These are phyloP conservation scores for Ustilago cynodontis DNA, from an alignment of 1,284 basidiomycete genomes.

Conservation along the genomic window DNA sequence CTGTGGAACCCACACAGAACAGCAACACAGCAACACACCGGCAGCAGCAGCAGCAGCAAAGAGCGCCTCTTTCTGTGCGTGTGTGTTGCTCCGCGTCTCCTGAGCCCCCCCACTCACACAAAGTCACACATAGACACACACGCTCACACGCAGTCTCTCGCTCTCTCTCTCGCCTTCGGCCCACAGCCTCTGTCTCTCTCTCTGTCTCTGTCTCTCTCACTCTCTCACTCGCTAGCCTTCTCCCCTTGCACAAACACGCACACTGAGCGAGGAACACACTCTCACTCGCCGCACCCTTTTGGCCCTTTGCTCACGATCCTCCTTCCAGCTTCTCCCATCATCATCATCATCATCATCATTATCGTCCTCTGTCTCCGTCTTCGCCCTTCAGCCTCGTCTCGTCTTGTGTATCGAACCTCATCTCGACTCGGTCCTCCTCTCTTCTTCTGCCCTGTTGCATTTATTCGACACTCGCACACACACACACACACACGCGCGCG, in stretches of 20 bases:
- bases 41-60: neutral
- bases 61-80: too few relatives aligned
- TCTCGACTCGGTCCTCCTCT: conserved; percentile 2
- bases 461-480: neutral
- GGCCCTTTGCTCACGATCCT: conserved; percentile 1
- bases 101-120: neutral
- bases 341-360: too few relatives aligned
- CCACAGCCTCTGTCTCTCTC: neutral
- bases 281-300: neutral
- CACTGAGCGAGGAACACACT: neutral
- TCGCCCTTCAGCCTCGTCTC: too few relatives aligned
- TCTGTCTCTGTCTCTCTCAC: neutral
- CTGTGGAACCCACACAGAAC: neutral
- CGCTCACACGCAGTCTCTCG: neutral
- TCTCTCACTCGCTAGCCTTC: neutral
- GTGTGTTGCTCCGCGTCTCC: conserved; percentile 1
- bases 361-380: neutral
- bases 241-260: neutral
- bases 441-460: neutral
- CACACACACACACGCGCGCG: neutral
- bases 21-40: conserved; percentile 9
- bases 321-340: neutral
- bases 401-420: conserved; percentile 4
- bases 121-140: conserved; percentile 3
- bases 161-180: neutral